Evolutionary conservation across 2,329 filamentous ascomycete species (phyloP).

Genomic region (Monilinia vaccinii-corymbosi): DNA sequence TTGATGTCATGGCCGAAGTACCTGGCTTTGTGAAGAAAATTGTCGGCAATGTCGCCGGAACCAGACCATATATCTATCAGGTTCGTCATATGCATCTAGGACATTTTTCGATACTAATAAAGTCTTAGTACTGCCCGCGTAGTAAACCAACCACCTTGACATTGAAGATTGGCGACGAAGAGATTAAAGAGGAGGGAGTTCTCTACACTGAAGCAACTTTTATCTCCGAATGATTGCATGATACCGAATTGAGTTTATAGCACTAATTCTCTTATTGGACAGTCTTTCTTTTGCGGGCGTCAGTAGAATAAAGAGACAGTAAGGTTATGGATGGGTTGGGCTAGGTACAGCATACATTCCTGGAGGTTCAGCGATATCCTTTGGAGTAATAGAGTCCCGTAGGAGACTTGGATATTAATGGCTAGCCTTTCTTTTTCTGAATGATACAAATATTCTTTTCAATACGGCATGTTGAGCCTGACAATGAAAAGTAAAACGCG

Average conservation of each 20-base stretch:
- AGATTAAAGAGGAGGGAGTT: conserved; percentile 66
- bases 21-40: conserved; percentile 93
- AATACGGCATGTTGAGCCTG: not conserved
- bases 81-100: conserved; percentile 38
- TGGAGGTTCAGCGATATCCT: not conserved
- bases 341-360: not conserved
- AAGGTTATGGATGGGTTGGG: conserved; percentile 23
- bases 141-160: conserved; percentile 61
- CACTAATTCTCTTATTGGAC: conserved; percentile 1
- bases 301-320: conserved; percentile 18
- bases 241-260: not conserved
- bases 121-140: conserved; percentile 57
- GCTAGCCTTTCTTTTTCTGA: not conserved
- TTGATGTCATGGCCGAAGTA: conserved; percentile 95
- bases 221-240: conserved; percentile 51
- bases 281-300: conserved; percentile 19
- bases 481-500: not conserved
- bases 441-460: not conserved
- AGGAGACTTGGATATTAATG: not conserved
- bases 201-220: conserved; percentile 93
- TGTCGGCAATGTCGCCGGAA: conserved; percentile 78
- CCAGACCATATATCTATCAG: conserved; percentile 97
- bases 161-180: conserved; percentile 74
- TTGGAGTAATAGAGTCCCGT: not conserved
- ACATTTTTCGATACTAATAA: conserved; percentile 18